These are phyloP conservation scores for Termitomyces sp. DNA, from an alignment of 768 basidiomycete species.

Conservation along the genomic window DNA sequence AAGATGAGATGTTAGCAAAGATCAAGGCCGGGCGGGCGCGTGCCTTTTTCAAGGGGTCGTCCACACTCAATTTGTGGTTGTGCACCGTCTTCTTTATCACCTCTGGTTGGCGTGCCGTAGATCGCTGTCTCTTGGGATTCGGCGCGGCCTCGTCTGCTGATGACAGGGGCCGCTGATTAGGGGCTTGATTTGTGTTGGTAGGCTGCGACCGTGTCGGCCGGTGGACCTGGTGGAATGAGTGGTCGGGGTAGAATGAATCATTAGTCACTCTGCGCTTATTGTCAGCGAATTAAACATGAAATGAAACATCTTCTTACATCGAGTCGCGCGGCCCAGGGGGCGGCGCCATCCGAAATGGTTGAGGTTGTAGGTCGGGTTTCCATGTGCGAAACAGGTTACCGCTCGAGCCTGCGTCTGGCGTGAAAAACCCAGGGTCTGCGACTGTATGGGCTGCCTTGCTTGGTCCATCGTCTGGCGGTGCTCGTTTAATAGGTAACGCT, in stretches of 20 bases:
- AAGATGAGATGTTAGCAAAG: constrained; percentile 85
- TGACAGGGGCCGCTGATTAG: constrained; percentile 64
- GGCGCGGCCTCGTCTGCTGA: constrained; percentile 82
- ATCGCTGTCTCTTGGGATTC: constrained; percentile 68
- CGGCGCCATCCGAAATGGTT: constrained; percentile 54
- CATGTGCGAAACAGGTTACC: constrained; percentile 53
- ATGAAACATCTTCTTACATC: constrained; percentile 35
- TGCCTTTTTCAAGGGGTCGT: constrained; percentile 85
- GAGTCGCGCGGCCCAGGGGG: constrained; percentile 53
- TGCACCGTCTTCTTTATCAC: constrained; percentile 47
- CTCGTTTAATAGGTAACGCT: constrained; percentile 47
- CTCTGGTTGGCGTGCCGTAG: constrained; percentile 51
- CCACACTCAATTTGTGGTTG: constrained; percentile 49
- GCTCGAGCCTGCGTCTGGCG: constrained; percentile 56
- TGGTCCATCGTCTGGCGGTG: constrained; percentile 45
- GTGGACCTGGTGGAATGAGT: constrained; percentile 50
- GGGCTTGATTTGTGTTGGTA: constrained; percentile 32
- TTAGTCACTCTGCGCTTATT: constrained; percentile 41
- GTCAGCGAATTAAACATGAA: constrained; percentile 12
- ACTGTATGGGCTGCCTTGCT: constrained; percentile 42
- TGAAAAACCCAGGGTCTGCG: constrained; percentile 73
- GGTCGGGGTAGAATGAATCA: constrained; percentile 52
- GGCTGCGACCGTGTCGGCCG: constrained; percentile 41
- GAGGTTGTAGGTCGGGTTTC: constrained; percentile 48
- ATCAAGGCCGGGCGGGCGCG: constrained; percentile 84